phyloP scores from a whole-genome alignment of 768 basidiomycete genomes.

The Udeniomyces megalosporus region DNA sequence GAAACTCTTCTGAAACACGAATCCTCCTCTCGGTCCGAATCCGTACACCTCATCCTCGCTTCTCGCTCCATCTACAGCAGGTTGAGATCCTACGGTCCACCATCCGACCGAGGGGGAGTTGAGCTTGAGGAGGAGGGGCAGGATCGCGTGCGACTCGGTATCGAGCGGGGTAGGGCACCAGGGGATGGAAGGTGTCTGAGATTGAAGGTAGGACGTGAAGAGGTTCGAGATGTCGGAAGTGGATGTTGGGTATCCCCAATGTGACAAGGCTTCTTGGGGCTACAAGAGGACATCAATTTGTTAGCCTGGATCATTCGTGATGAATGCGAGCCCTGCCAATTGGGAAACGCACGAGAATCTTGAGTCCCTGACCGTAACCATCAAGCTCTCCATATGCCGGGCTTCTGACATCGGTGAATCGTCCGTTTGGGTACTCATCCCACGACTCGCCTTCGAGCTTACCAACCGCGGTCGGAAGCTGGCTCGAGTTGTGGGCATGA shows the following conservation, averaged over 20 bases:
- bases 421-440: slow-evolving; percentile 32
- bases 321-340: not conserved
- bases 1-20: slow-evolving; percentile 94
- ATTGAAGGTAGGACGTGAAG: slow-evolving; percentile 61
- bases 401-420: slow-evolving; percentile 30
- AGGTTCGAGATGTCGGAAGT: slow-evolving; percentile 55
- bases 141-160: slow-evolving; percentile 62
- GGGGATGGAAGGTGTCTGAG: slow-evolving; percentile 57
- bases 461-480: not conserved
- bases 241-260: slow-evolving; percentile 62
- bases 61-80: slow-evolving; percentile 63
- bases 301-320: not conserved
- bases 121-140: slow-evolving; percentile 57
- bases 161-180: slow-evolving; percentile 73
- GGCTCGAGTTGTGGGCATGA: not conserved
- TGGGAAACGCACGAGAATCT: slow-evolving; percentile 25
- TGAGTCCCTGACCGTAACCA: slow-evolving; percentile 30
- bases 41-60: slow-evolving; percentile 69
- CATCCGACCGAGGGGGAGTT: slow-evolving; percentile 48
- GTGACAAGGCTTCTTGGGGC: slow-evolving; percentile 45
- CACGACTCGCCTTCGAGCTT: slow-evolving; percentile 23
- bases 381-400: slow-evolving; percentile 33
- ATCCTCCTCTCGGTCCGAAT: slow-evolving; percentile 84
- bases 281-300: slow-evolving; percentile 23
- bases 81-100: slow-evolving; percentile 97